Percentiles rank a stretch among this genome's conserved stretches.
phyloP scores from a whole-genome alignment of 75 land plant species.

The Sequoiadendron giganteum region DNA sequence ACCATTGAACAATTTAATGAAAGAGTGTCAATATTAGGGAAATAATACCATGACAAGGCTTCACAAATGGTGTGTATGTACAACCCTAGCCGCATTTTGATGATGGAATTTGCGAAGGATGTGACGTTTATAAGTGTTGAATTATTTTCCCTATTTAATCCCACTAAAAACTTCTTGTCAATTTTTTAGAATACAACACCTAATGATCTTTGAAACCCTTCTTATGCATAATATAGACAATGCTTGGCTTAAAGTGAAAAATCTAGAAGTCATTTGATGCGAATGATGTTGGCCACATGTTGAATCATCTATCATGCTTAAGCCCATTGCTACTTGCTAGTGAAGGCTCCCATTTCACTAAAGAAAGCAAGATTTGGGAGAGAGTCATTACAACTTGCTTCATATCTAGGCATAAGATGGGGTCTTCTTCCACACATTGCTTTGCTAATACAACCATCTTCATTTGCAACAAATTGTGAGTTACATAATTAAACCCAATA shows the following conservation, averaged over 20 bases:
- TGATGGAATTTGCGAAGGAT: too few species aligned
- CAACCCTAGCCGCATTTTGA: too few species aligned
- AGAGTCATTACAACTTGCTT: slow-evolving; percentile 70
- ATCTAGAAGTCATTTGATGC: background rate
- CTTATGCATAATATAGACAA: background rate
- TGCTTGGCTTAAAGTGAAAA: background rate
- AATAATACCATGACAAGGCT: too few species aligned
- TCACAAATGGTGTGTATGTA: too few species aligned
- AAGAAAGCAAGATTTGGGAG: slow-evolving; percentile 69
- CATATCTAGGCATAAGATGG: slow-evolving; percentile 75
- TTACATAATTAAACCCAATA: background rate
- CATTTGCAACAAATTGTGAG: background rate
- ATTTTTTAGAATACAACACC: background rate
- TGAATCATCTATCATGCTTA: slow-evolving; percentile 65
- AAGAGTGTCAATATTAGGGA: too few species aligned
- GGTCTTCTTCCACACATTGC: slow-evolving; percentile 83
- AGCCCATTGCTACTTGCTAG: slow-evolving; percentile 81
- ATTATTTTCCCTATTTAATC: background rate
- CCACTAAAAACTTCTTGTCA: background rate
- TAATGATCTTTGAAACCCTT: background rate
- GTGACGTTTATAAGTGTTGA: too few species aligned
- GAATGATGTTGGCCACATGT: background rate
- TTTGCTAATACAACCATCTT: slow-evolving; percentile 79
- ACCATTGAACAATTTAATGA: too few species aligned
- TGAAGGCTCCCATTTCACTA: slow-evolving; percentile 83